phyloP scores from a whole-genome alignment of 768 basidiomycete species.

The Tricholomella constricta region DNA sequence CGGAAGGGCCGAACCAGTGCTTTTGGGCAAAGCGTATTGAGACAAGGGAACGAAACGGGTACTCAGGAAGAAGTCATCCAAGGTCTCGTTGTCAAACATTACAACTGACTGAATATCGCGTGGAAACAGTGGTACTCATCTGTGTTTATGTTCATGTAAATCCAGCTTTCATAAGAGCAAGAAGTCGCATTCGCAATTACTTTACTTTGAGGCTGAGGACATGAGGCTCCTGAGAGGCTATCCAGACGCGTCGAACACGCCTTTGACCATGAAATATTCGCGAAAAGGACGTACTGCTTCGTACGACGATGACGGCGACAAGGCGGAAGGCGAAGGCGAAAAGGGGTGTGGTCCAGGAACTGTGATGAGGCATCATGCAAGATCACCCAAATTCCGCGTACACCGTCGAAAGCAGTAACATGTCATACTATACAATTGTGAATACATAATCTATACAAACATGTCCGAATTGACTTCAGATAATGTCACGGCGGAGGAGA shows the following conservation, averaged over 20 bases:
- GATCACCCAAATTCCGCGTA: no score
- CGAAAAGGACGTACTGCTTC: conserved; percentile 50
- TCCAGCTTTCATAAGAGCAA: no score
- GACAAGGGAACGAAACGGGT: conserved; percentile 47
- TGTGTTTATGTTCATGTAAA: no score
- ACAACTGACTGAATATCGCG: no score
- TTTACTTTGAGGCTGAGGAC: no score
- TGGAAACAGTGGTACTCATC: no score
- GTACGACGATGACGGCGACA: conserved; percentile 52
- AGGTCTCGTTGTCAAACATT: conserved; percentile 58
- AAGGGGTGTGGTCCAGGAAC: conserved; percentile 58
- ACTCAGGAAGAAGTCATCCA: conserved; percentile 58
- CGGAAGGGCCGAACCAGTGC: conserved; percentile 50
- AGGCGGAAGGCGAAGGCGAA: conserved; percentile 45
- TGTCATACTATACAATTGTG: neutral
- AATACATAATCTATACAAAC: neutral
- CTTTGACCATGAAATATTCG: conserved; percentile 56
- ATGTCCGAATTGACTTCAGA: neutral
- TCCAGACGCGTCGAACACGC: conserved; percentile 43
- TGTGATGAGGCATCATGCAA: conserved; percentile 59
- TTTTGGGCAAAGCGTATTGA: conserved; percentile 48
- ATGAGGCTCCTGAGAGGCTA: no score
- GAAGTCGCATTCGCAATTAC: no score
- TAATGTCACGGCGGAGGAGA: neutral
- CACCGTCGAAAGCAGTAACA: no score